phyloP scores from a whole-genome alignment of 345 rosid genomes.

The Rubroshorea leprosula region DNA sequence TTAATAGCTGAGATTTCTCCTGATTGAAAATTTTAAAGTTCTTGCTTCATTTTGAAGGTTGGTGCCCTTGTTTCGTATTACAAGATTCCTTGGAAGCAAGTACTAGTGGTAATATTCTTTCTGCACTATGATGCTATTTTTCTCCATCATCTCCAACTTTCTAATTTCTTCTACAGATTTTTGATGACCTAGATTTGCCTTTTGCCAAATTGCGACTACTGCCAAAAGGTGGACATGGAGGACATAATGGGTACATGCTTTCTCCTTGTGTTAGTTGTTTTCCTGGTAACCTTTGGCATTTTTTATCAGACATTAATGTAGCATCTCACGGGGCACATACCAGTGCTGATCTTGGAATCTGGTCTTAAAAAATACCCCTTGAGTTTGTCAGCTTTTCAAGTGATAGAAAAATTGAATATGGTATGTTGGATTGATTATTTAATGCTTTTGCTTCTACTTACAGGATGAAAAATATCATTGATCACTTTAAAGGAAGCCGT shows the following conservation, averaged over 20 bases:
- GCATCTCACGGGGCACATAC: neutral
- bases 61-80: constrained; percentile 77
- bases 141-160: constrained; percentile 5
- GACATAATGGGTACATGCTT: constrained; percentile 80
- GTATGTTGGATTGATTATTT: neutral
- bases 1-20: constrained; percentile 5
- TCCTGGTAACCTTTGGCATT: neutral
- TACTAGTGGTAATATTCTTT: constrained; percentile 56
- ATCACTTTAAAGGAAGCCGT: constrained; percentile 80
- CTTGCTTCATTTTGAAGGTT: constrained; percentile 46
- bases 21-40: constrained; percentile 9
- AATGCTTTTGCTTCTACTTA: constrained; percentile 11
- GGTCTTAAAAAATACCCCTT: too few species aligned
- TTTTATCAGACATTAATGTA: neutral
- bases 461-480: constrained; percentile 87
- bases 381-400: too few species aligned
- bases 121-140: neutral
- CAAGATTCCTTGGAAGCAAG: constrained; percentile 92
- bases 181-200: constrained; percentile 92
- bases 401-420: neutral
- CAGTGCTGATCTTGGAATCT: too few species aligned
- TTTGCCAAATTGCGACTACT: constrained; percentile 78
- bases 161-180: constrained; percentile 42
- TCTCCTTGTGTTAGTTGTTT: neutral
- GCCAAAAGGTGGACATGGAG: constrained; percentile 99